Percentiles rank a stretch among this genome's conserved stretches.
Conservation (phyloP, 495 filamentous ascomycete species). For the Penicillium egyptiacum region DNA sequence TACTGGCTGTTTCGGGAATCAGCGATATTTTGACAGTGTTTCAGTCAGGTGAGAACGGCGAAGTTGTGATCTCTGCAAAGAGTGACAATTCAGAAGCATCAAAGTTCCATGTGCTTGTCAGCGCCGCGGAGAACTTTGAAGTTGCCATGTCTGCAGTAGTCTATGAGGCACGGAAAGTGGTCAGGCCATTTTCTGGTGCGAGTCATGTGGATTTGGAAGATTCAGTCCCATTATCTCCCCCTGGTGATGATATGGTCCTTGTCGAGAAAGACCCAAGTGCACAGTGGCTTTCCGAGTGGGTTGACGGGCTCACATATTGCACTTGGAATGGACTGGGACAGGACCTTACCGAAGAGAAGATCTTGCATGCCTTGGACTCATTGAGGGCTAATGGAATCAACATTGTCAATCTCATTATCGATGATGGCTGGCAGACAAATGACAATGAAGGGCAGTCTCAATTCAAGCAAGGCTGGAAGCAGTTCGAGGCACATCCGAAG, state of each 20-base stretch:
- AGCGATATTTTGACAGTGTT: conserved; percentile 71
- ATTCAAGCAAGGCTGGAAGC: conserved; percentile 56
- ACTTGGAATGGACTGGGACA: conserved; percentile 95
- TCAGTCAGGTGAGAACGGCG: conserved; percentile 62
- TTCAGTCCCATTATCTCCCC: conserved; percentile 32
- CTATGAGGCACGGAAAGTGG: conserved; percentile 77
- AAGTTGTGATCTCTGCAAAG: conserved; percentile 64
- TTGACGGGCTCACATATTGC: conserved; percentile 79
- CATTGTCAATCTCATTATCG: conserved; percentile 81
- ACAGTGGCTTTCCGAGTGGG: conserved; percentile 84
- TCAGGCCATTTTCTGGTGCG: conserved; percentile 38
- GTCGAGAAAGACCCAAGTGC: conserved; percentile 49
- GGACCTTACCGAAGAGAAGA: conserved; percentile 73
- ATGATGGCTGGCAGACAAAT: conserved; percentile 94
- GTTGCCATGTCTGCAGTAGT: conserved; percentile 75
- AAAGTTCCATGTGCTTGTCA: conserved; percentile 64
- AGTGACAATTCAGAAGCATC: conserved; percentile 63
- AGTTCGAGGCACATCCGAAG: conserved; percentile 80
- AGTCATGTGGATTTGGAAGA: conserved; percentile 10
- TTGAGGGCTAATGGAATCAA: conserved; percentile 71
- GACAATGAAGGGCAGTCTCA: conserved; percentile 55
- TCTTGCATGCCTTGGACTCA: conserved; percentile 69
- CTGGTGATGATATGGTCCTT: conserved; percentile 40
- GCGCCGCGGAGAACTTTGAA: conserved; percentile 74
- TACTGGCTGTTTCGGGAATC: conserved; percentile 77